Conservation (phyloP, 768 basidiomycete genomes). For the Termitomyces sp. region DNA sequence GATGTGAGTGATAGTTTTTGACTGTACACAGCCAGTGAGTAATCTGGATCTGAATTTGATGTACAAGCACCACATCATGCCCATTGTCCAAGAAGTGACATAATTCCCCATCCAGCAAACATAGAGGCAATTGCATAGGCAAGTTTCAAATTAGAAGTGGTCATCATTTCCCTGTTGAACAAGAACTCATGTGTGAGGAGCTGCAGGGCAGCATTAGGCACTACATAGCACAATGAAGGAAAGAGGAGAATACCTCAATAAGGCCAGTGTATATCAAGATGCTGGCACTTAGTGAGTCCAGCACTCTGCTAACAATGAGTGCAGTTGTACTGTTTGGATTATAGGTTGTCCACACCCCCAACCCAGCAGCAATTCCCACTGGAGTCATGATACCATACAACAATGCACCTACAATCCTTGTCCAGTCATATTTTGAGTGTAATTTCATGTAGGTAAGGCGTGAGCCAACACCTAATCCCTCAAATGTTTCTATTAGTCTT, state of each 20-base stretch:
- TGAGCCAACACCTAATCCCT: constrained; percentile 89
- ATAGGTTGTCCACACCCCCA: constrained; percentile 71
- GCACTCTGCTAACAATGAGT: constrained; percentile 74
- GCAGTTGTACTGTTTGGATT: constrained; percentile 76
- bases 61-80: constrained; percentile 36
- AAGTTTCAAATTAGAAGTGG: constrained; percentile 56
- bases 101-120: constrained; percentile 73
- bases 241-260: constrained; percentile 7
- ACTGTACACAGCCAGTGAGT: too few relatives aligned
- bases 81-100: constrained; percentile 90
- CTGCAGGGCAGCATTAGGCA: constrained; percentile 24
- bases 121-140: constrained; percentile 69
- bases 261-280: constrained; percentile 77
- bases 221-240: too few relatives aligned
- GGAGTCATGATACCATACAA: constrained; percentile 80
- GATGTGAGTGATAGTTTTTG: too few relatives aligned
- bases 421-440: constrained; percentile 43
- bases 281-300: constrained; percentile 83
- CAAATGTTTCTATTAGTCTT: constrained; percentile 71
- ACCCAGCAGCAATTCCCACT: constrained; percentile 80
- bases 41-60: too few relatives aligned
- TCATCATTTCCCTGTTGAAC: constrained; percentile 81
- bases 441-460: constrained; percentile 79
- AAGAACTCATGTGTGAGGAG: constrained; percentile 93
- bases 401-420: constrained; percentile 56